These are phyloP conservation scores for Phytophthora tubulina DNA, from an alignment of 352 stramenopile species.

Conservation along the genomic window DNA sequence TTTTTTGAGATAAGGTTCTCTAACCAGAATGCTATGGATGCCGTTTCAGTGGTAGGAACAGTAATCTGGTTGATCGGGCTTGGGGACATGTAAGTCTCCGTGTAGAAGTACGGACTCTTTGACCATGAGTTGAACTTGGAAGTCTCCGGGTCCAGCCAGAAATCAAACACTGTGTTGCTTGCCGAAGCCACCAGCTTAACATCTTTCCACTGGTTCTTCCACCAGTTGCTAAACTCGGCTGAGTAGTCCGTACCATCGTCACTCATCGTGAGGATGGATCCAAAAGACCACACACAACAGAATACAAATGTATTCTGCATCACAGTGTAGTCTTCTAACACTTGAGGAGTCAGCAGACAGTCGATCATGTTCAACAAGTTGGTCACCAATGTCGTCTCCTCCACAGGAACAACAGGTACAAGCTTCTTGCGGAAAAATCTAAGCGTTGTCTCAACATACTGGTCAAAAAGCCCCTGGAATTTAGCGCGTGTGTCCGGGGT, in stretches of 20 bases:
- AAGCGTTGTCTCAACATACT: constrained; percentile 94
- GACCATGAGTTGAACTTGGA: constrained; percentile 95
- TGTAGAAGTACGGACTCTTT: constrained; percentile 96
- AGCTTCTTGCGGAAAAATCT: constrained; percentile 95
- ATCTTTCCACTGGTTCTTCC: constrained; percentile 96
- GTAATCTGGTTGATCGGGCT: constrained; percentile 92
- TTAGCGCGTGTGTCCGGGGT: constrained; percentile 78
- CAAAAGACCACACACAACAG: constrained; percentile 96
- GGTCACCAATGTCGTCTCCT: constrained; percentile 94
- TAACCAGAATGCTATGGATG: constrained; percentile 96
- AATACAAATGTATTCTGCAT: constrained; percentile 96
- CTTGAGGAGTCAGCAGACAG: constrained; percentile 83
- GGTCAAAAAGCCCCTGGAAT: constrained; percentile 91
- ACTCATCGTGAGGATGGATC: constrained; percentile 92
- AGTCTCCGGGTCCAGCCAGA: constrained; percentile 94
- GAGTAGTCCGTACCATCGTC: constrained; percentile 96
- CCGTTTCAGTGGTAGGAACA: constrained; percentile 96
- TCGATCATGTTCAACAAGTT: constrained; percentile 96
- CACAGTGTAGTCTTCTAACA: constrained; percentile 80
- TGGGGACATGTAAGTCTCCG: constrained; percentile 85
- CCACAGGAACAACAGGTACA: constrained; percentile 91
- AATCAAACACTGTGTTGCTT: constrained; percentile 98
- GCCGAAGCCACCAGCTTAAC: constrained; percentile 94
- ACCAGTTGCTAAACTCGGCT: constrained; percentile 96
- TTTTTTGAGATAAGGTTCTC: constrained; percentile 93